Percentiles rank a stretch among this genome's conserved stretches.
phyloP scores from a whole-genome alignment of 176 grass and related monocot genomes.

The Bonia amplexicaulis region DNA sequence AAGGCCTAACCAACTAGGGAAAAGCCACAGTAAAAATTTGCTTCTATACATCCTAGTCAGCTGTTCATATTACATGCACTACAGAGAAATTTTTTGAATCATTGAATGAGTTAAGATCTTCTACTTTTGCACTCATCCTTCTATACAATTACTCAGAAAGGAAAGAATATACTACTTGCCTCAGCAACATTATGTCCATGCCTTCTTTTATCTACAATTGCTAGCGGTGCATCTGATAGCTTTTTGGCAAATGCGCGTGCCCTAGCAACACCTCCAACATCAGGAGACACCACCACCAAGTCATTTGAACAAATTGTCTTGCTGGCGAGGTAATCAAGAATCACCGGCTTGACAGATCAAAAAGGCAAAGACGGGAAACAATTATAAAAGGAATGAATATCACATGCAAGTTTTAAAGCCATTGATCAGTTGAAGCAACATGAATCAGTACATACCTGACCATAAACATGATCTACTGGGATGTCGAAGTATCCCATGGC shows the following conservation, averaged over 20 bases:
- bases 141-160: neutral
- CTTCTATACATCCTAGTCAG: slow-evolving; percentile 7
- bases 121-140: neutral
- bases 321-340: slow-evolving; percentile 96
- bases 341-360: slow-evolving; percentile 70
- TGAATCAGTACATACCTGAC: slow-evolving; percentile 55
- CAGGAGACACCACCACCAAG: slow-evolving; percentile 92
- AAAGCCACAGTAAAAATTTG: neutral
- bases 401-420: slow-evolving; percentile 15
- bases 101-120: neutral
- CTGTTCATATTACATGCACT: neutral
- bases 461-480: slow-evolving; percentile 98
- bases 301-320: slow-evolving; percentile 83
- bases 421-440: slow-evolving; percentile 13
- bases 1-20: neutral
- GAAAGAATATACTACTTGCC: slow-evolving; percentile 45
- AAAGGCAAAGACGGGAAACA: slow-evolving; percentile 12
- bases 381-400: slow-evolving; percentile 7
- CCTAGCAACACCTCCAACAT: slow-evolving; percentile 92
- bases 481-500: slow-evolving; percentile 99
- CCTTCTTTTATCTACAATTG: slow-evolving; percentile 98
- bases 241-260: slow-evolving; percentile 96
- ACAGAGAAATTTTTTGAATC: neutral
- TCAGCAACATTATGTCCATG: slow-evolving; percentile 92
- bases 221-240: slow-evolving; percentile 90